A percentile compares a stretch with the other conserved stretches of the same genome.
Conservation (phyloP, 176 grass and related monocot species). For the Phyllostachys edulis region DNA sequence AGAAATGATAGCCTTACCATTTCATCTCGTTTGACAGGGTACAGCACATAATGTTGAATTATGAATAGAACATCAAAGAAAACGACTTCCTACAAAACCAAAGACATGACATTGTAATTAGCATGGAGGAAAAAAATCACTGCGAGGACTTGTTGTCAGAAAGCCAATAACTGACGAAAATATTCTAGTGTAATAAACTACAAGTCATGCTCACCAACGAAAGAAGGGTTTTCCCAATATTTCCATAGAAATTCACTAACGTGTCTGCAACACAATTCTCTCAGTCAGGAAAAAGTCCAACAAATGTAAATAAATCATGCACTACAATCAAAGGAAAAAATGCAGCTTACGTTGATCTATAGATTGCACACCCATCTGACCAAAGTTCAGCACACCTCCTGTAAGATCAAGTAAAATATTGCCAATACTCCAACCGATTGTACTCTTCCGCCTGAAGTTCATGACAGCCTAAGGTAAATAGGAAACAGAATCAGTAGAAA, state of each 20-base stretch:
- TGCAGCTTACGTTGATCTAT: slow-evolving; percentile 79
- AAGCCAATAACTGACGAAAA: background rate
- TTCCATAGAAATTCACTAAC: slow-evolving; percentile 89
- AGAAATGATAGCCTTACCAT: slow-evolving; percentile 53
- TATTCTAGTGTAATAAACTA: background rate
- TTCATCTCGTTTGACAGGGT: slow-evolving; percentile 62
- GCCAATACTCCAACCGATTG: slow-evolving; percentile 94
- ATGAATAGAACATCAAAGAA: slow-evolving; percentile 92
- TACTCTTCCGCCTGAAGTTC: slow-evolving; percentile 90
- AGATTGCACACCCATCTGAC: slow-evolving; percentile 91
- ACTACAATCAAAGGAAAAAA: background rate
- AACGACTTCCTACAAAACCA: slow-evolving; percentile 68
- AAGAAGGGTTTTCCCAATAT: slow-evolving; percentile 93
- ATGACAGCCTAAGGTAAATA: slow-evolving; percentile 57
- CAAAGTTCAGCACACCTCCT: slow-evolving; percentile 83
- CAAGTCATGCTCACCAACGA: slow-evolving; percentile 65
- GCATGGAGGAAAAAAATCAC: background rate
- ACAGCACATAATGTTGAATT: slow-evolving; percentile 87
- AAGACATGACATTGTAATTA: slow-evolving; percentile 32
- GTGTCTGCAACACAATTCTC: slow-evolving; percentile 63
- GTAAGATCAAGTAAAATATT: slow-evolving; percentile 91
- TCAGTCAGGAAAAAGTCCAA: slow-evolving; percentile 21
- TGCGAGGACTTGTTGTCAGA: background rate
- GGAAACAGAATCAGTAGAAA: background rate
- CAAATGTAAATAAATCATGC: background rate